phyloP scores from a whole-genome alignment of 768 basidiomycete genomes.

The Boletus sensibilis region DNA sequence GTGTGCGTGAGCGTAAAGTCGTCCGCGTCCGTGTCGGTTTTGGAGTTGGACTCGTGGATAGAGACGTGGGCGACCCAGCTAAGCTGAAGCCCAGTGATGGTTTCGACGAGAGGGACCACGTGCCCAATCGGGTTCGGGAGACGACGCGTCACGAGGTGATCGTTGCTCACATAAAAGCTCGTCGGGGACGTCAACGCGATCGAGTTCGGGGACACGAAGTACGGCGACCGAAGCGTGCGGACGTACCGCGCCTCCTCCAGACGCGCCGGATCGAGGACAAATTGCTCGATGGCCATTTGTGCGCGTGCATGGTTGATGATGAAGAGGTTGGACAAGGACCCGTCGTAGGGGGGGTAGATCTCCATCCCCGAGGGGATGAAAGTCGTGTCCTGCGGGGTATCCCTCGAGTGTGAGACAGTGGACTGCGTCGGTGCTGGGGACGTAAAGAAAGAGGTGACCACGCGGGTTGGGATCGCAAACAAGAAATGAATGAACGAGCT shows the following conservation, averaged over 20 bases:
- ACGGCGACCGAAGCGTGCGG: slow-evolving; percentile 57
- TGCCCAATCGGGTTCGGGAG: slow-evolving; percentile 48
- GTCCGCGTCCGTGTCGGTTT: slow-evolving; percentile 18
- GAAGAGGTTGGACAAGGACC: slow-evolving; percentile 56
- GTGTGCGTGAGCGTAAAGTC: slow-evolving; percentile 32
- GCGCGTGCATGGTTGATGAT: slow-evolving; percentile 66
- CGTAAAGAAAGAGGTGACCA: slow-evolving; percentile 64
- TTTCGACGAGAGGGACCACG: slow-evolving; percentile 54
- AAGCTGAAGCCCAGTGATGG: slow-evolving; percentile 54
- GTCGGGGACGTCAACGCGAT: slow-evolving; percentile 63
- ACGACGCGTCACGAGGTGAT: slow-evolving; percentile 67
- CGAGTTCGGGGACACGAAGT: slow-evolving; percentile 65
- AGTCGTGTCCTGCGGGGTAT: slow-evolving; percentile 59
- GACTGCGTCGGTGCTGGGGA: slow-evolving; percentile 26
- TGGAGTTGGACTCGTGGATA: slow-evolving; percentile 31
- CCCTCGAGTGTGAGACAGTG: slow-evolving; percentile 45
- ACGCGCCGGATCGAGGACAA: slow-evolving; percentile 46
- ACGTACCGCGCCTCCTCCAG: slow-evolving; percentile 50
- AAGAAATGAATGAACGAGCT: background rate
- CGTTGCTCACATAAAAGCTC: slow-evolving; percentile 72
- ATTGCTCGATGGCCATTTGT: slow-evolving; percentile 66
- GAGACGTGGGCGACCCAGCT: slow-evolving; percentile 59
- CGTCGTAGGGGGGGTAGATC: slow-evolving; percentile 48
- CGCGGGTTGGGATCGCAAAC: slow-evolving; percentile 48
- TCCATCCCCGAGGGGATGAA: slow-evolving; percentile 73